Evolutionary conservation across 2,329 filamentous ascomycete genomes (phyloP).

Genomic region (Phaeosphaeriaceae sp.): DNA sequence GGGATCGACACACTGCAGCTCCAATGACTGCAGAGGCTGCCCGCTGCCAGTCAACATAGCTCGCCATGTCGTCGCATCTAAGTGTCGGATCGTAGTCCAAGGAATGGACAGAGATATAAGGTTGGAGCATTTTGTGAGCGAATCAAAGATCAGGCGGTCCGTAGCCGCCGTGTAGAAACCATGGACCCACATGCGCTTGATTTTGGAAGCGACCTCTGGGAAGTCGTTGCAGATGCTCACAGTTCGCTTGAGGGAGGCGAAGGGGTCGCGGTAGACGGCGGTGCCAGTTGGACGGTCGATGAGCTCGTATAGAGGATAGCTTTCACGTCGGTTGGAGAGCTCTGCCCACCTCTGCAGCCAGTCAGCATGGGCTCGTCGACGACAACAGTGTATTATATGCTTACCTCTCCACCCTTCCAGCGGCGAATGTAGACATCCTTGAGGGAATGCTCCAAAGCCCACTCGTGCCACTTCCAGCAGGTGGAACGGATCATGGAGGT

Average conservation of each 20-base stretch:
- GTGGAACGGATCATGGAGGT: constrained; percentile 57
- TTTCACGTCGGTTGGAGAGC: constrained; percentile 52
- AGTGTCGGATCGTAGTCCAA: constrained; percentile 60
- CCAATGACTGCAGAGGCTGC: constrained; percentile 56
- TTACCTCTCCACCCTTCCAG: constrained; percentile 57
- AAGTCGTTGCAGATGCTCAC: constrained; percentile 54
- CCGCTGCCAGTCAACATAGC: constrained; percentile 54
- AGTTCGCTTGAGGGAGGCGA: constrained; percentile 56
- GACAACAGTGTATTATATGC: constrained; percentile 2
- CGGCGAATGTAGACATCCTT: constrained; percentile 59
- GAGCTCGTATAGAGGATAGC: constrained; percentile 56
- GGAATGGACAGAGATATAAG: constrained; percentile 58
- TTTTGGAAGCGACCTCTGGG: constrained; percentile 55
- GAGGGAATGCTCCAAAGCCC: constrained; percentile 59
- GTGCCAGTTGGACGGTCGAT: constrained; percentile 55
- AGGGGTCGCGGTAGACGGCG: constrained; percentile 61
- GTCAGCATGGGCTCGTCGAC: constrained; percentile 16
- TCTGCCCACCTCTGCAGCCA: constrained; percentile 58
- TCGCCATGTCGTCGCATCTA: constrained; percentile 56
- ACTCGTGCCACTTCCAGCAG: constrained; percentile 60
- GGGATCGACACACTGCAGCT: constrained; percentile 59
- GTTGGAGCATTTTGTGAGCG: constrained; percentile 55
- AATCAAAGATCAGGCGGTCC: constrained; percentile 56
- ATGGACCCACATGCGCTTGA: constrained; percentile 62
- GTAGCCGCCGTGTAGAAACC: constrained; percentile 61